These are phyloP conservation scores for Usnea hakonensis DNA, from an alignment of 495 filamentous ascomycete genomes.

Conservation along the genomic window DNA sequence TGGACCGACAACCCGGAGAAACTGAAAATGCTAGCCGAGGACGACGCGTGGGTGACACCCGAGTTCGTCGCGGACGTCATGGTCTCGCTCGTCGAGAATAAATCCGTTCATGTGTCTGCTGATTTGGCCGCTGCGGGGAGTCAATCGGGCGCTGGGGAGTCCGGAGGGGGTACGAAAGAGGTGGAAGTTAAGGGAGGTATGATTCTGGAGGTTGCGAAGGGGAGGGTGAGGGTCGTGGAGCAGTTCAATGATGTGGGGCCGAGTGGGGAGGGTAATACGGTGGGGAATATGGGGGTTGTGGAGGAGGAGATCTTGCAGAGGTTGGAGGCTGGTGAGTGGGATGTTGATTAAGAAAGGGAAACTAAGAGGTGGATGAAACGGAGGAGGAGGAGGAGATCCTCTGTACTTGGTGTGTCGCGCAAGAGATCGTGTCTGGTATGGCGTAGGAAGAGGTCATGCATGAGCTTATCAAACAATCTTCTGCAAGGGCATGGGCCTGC, in stretches of 20 bases:
- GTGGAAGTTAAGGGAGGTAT: slow-evolving; percentile 35
- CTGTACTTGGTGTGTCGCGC: neutral
- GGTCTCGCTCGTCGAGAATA: slow-evolving; percentile 50
- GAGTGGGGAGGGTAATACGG: slow-evolving; percentile 39
- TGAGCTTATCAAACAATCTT: no score
- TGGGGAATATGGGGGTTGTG: slow-evolving; percentile 32
- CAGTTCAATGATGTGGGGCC: slow-evolving; percentile 54
- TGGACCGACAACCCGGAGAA: slow-evolving; percentile 67
- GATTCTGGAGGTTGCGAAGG: slow-evolving; percentile 54
- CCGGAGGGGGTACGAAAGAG: slow-evolving; percentile 4
- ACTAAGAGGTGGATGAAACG: neutral
- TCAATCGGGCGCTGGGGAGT: neutral
- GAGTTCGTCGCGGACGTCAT: slow-evolving; percentile 61
- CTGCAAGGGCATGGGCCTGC: no score
- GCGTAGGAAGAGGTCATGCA: neutral
- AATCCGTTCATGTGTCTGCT: slow-evolving; percentile 27
- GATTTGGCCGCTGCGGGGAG: neutral
- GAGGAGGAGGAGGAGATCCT: neutral
- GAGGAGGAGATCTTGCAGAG: slow-evolving; percentile 42
- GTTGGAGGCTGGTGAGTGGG: slow-evolving; percentile 35
- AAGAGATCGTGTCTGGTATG: neutral
- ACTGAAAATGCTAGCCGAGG: slow-evolving; percentile 44
- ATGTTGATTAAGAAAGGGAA: neutral
- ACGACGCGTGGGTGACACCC: slow-evolving; percentile 53
- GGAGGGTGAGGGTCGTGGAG: slow-evolving; percentile 43